phyloP scores from a whole-genome alignment of 441 rosid genomes.

The Metrosideros polymorpha region DNA sequence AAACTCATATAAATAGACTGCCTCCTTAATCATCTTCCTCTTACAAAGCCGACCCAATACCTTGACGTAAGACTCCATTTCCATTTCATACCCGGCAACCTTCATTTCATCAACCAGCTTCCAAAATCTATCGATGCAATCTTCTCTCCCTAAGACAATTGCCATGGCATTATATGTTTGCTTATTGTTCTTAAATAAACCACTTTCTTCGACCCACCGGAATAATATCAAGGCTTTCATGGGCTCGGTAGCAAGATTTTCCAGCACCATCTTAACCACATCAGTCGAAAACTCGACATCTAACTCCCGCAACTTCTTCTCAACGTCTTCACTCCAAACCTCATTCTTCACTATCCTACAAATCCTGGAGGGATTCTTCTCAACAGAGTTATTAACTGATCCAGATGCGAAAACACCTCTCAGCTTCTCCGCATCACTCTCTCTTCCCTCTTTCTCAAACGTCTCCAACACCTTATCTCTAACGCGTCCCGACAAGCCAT shows the following conservation, averaged over 20 bases:
- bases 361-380: constrained; percentile 32
- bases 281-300: constrained; percentile 36
- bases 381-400: constrained; percentile 35
- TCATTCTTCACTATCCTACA: constrained; percentile 56
- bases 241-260: constrained; percentile 51
- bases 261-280: constrained; percentile 56
- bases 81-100: constrained; percentile 50
- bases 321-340: constrained; percentile 62
- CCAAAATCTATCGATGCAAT: constrained; percentile 69
- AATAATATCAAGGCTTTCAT: constrained; percentile 65
- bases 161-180: constrained; percentile 67
- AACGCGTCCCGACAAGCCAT: constrained; percentile 50
- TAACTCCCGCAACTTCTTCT: constrained; percentile 33
- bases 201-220: constrained; percentile 73
- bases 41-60: constrained; percentile 48
- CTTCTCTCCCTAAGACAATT: constrained; percentile 65
- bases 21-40: constrained; percentile 59
- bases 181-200: constrained; percentile 41
- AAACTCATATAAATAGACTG: constrained; percentile 63
- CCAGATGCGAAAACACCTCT: constrained; percentile 43
- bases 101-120: constrained; percentile 63
- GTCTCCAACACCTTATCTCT: constrained; percentile 45
- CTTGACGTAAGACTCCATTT: constrained; percentile 41
- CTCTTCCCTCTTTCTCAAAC: constrained; percentile 57
- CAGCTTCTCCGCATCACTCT: constrained; percentile 39